phyloP scores from a whole-genome alignment of 1,284 basidiomycete species.

The Trichosporon sp. region DNA sequence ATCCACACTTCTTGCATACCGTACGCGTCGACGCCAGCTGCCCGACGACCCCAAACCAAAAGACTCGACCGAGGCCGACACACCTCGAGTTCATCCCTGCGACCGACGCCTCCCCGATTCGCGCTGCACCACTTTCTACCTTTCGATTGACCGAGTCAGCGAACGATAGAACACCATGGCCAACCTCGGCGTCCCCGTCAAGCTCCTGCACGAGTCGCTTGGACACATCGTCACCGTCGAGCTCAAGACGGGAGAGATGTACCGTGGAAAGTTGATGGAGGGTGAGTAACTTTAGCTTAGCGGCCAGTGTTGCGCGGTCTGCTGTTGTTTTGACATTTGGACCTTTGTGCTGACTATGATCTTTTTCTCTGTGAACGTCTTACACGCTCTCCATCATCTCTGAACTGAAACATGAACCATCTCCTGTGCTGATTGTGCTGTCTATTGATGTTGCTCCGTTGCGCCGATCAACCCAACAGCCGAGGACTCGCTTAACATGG shows the following conservation, averaged over 20 bases:
- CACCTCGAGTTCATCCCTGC: neutral
- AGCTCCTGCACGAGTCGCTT: slow-evolving; percentile 87
- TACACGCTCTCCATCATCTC: neutral
- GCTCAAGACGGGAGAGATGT: slow-evolving; percentile 90
- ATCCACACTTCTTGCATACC: neutral
- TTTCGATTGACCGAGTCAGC: too few species aligned
- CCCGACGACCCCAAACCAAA: neutral
- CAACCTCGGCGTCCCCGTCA: slow-evolving; percentile 82
- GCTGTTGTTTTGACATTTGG: neutral
- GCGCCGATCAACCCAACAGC: slow-evolving; percentile 62
- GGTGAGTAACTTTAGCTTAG: slow-evolving; percentile 58
- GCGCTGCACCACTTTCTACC: too few species aligned
- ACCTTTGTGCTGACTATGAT: slow-evolving; percentile 15
- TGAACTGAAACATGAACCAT: too few species aligned
- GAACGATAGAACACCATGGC: slow-evolving; percentile 50
- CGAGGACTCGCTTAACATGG: slow-evolving; percentile 98
- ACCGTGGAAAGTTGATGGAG: slow-evolving; percentile 96
- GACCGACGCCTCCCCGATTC: neutral
- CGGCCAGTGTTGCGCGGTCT: neutral
- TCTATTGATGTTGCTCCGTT: neutral
- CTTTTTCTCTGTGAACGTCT: neutral
- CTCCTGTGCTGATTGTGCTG: too few species aligned
- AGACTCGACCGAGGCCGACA: neutral
- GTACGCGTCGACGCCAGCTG: neutral
- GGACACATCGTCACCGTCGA: slow-evolving; percentile 98